phyloP scores from a whole-genome alignment of 352 stramenopile genomes.

The Phytophthora nicotianae region DNA sequence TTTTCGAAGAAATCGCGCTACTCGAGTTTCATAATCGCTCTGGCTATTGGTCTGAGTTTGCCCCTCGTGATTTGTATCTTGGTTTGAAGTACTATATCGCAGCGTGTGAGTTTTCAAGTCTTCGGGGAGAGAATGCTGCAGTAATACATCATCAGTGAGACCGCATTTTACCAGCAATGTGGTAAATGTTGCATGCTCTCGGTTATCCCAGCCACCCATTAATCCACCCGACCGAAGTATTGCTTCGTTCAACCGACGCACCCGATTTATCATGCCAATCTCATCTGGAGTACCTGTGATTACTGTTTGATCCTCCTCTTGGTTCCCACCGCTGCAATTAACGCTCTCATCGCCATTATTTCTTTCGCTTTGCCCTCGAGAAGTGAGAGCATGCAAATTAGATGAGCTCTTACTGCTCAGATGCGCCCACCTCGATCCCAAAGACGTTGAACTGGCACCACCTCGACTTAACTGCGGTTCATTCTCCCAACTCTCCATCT shows the following conservation, averaged over 20 bases:
- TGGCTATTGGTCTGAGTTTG: background rate
- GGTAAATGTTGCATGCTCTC: constrained; percentile 56
- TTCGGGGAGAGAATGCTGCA: constrained; percentile 30
- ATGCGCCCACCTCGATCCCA: constrained; percentile 6
- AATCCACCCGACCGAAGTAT: constrained; percentile 61
- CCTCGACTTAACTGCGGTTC: constrained; percentile 10
- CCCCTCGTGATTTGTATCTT: constrained; percentile 17
- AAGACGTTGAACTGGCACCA: constrained; percentile 10
- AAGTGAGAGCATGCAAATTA: background rate
- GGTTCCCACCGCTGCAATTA: background rate
- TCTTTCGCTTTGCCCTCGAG: constrained; percentile 4
- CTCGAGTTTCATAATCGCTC: constrained; percentile 47
- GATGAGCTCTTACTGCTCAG: constrained; percentile 10
- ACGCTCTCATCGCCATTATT: background rate
- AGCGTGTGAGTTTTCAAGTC: background rate
- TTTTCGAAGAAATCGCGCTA: constrained; percentile 56
- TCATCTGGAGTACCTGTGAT: constrained; percentile 22
- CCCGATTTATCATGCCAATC: constrained; percentile 46
- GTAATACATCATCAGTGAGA: constrained; percentile 50
- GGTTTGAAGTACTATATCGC: constrained; percentile 4
- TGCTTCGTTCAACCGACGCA: constrained; percentile 56
- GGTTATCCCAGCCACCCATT: constrained; percentile 63
- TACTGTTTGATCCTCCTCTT: constrained; percentile 7
- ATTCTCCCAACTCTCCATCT: constrained; percentile 50
- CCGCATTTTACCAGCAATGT: constrained; percentile 48